Conservation (phyloP, 805 yeast species). For the Candida nitratophila region DNA sequence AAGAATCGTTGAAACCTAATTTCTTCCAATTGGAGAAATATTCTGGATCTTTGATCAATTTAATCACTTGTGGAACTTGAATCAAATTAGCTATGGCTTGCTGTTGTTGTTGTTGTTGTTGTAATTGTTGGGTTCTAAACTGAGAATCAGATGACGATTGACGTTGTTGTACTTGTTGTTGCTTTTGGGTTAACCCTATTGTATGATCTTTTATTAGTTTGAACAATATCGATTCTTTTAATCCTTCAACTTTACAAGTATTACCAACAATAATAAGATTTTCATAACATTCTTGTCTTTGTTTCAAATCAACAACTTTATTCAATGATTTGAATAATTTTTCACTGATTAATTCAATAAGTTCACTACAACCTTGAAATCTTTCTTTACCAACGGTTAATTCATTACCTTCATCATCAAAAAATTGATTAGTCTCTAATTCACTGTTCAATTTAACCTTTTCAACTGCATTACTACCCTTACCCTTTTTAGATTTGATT, state of each 20-base stretch:
- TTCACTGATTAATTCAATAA: constrained; percentile 48
- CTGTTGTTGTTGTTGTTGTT: constrained; percentile 1
- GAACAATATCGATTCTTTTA: constrained; percentile 60
- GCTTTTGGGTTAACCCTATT: constrained; percentile 5
- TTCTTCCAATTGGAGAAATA: constrained; percentile 94
- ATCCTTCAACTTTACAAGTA: constrained; percentile 69
- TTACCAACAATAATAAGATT: constrained; percentile 74
- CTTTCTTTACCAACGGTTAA: constrained; percentile 84
- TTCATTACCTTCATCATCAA: constrained; percentile 48
- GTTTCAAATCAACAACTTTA: constrained; percentile 53
- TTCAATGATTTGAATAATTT: constrained; percentile 46
- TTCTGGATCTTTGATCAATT: constrained; percentile 69
- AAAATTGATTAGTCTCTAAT: constrained; percentile 63
- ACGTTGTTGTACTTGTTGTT: neutral
- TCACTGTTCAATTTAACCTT: constrained; percentile 45
- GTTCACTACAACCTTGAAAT: constrained; percentile 66
- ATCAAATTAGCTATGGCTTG: neutral
- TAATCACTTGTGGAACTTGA: constrained; percentile 79
- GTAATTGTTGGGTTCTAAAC: constrained; percentile 18
- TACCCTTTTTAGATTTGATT: constrained; percentile 7
- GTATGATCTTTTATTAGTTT: constrained; percentile 31
- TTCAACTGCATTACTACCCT: constrained; percentile 3
- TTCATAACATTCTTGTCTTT: constrained; percentile 79
- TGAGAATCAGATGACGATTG: constrained; percentile 10
- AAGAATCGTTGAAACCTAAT: constrained; percentile 65